Base-by-base conservation (phyloP, 2,329 filamentous ascomycete species). In the Cryphonectria japonica region DNA sequence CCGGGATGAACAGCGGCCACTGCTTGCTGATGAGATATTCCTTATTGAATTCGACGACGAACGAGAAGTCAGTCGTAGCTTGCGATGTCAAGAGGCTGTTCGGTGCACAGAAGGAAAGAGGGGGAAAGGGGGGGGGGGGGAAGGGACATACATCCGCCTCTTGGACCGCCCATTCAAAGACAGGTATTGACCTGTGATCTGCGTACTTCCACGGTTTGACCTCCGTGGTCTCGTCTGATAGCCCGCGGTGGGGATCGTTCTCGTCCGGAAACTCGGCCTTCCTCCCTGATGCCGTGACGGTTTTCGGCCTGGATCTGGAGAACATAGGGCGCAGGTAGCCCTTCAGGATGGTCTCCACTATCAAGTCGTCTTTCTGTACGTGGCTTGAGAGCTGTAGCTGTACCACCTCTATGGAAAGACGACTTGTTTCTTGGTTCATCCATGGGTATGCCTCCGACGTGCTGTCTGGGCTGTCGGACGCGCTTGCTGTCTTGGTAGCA, bases 1-100 rank as follows among this genome's bases (percentile, higher is more conserved):
- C 89, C 0, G 93, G 93, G 1, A 91, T 86, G 71, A 92, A 87
- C 9, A 93, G 81, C 3, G 89, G 88, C 91, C 92, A 95, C 75
- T 89, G 82, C 14, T 83, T 78, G 73, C 85, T 80, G 13, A 92
- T 79, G 9, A 85, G 77, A 0, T 76, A 46, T 66, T 78, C 74
- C 84, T 88, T 3, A 67, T 26, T 13, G 16, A 14, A 14, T 67
- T 67, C 39, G 11, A 41, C n/a, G 57, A 34, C 9, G 37, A 39
- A 34, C 37, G 16, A 32, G 4, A 37, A 54, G 62, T 76, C 57
- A 74, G 73, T 72, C n/a, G 26, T 3, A 32, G 54, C 13, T 16
- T 59, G n/a, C 11, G 4, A 29, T 13, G 0, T 29, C 11, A 29
- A 37, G 52, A 32, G 16, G 43, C n/a, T n/a, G 59, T 29, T 19